These are phyloP conservation scores for Rhizophora apiculata DNA, from an alignment of 345 rosid genomes.

Conservation along the genomic window DNA sequence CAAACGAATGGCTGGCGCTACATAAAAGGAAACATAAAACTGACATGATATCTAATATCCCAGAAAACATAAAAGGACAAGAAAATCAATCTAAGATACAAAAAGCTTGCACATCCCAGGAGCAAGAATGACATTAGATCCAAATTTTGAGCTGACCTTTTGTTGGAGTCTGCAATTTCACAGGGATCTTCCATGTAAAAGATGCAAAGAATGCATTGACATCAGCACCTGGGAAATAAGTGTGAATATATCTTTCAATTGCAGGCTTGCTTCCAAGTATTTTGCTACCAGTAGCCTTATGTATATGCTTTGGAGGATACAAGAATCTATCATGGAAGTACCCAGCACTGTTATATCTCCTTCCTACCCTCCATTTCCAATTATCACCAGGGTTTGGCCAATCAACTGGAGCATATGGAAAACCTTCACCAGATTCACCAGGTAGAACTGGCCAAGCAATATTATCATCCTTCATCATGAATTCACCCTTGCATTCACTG, in stretches of 20 bases:
- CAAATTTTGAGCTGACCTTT: conserved; percentile 17
- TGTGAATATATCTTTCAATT: conserved; percentile 11
- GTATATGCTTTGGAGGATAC: conserved; percentile 16
- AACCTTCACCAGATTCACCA: conserved; percentile 49
- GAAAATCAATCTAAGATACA: no score
- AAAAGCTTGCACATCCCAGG: no score
- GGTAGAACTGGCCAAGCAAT: conserved; percentile 42
- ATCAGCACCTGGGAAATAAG: conserved; percentile 19
- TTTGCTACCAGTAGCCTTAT: neutral
- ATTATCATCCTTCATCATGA: conserved; percentile 29
- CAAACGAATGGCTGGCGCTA: no score
- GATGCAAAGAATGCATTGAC: conserved; percentile 26
- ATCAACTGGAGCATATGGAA: conserved; percentile 67
- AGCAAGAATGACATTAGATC: no score
- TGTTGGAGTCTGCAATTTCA: conserved; percentile 3
- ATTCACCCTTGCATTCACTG: neutral
- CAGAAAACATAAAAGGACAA: no score
- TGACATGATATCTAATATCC: no score
- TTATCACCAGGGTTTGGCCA: conserved; percentile 65
- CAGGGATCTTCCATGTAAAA: conserved; percentile 29
- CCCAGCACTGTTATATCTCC: conserved; percentile 34
- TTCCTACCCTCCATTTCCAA: conserved; percentile 69
- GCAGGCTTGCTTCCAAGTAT: conserved; percentile 21
- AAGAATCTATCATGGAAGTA: conserved; percentile 46
- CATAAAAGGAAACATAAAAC: no score